Conservation (phyloP, 768 basidiomycete genomes). For the Lactarius quietus region DNA sequence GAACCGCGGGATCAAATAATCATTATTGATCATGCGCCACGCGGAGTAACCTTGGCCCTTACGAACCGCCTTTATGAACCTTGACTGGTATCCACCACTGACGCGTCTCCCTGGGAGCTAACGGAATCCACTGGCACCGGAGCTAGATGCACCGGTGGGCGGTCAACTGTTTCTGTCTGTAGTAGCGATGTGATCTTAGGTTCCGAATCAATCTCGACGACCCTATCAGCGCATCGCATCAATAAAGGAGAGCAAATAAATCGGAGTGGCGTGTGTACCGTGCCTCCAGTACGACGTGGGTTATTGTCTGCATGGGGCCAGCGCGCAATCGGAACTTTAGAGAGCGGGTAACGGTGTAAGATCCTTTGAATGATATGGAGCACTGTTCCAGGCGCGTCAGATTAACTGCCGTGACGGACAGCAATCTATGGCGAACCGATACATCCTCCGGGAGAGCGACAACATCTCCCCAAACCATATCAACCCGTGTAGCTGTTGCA, state of each 20-base stretch:
- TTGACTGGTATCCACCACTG: not conserved
- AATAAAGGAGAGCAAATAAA: not conserved
- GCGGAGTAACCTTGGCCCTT: not conserved
- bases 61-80: not conserved
- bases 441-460: not conserved
- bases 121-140: constrained; percentile 22
- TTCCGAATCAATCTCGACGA: not conserved
- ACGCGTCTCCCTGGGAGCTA: not conserved
- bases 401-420: no score
- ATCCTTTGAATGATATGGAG: constrained; percentile 4
- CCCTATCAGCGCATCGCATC: not conserved
- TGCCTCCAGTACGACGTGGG: constrained; percentile 3
- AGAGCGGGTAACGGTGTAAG: constrained; percentile 10
- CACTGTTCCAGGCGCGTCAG: not conserved
- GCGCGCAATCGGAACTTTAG: constrained; percentile 13
- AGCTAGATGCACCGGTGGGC: constrained; percentile 2
- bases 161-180: constrained; percentile 1
- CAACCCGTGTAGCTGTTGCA: not conserved
- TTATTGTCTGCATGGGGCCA: constrained; percentile 6
- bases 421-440: not conserved
- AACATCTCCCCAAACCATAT: not conserved
- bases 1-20: not conserved
- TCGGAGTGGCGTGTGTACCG: not conserved
- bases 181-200: not conserved
- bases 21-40: not conserved